Evolutionary conservation across 805 yeast species (phyloP).

Genomic region (Jamesozyma piceae): DNA sequence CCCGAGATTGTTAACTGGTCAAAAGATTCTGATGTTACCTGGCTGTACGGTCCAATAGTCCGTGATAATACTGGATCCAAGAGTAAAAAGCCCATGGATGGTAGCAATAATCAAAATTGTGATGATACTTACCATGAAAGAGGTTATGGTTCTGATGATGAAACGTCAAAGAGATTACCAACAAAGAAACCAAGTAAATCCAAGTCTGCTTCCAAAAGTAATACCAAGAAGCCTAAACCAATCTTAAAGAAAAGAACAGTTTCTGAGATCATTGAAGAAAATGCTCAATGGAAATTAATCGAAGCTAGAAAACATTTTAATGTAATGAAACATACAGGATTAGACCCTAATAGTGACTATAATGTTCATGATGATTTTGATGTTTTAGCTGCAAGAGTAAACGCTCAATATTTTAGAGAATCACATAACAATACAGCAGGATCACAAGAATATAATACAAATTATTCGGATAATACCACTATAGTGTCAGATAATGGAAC

Average conservation of each 20-base stretch:
- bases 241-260: slow-evolving; percentile 81
- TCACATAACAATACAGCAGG: not conserved
- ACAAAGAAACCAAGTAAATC: slow-evolving; percentile 3
- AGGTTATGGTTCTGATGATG: slow-evolving; percentile 35
- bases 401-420: slow-evolving; percentile 26
- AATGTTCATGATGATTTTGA: slow-evolving; percentile 28
- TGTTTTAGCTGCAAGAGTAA: slow-evolving; percentile 29
- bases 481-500: not conserved
- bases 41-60: slow-evolving; percentile 86
- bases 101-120: not conserved
- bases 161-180: slow-evolving; percentile 27
- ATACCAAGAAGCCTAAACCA: slow-evolving; percentile 48
- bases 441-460: not conserved
- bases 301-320: slow-evolving; percentile 57
- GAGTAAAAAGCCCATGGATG: slow-evolving; percentile 1
- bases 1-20: slow-evolving; percentile 94
- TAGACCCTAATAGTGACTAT: slow-evolving; percentile 19
- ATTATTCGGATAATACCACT: not conserved
- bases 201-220: slow-evolving; percentile 5
- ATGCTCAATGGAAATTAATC: slow-evolving; percentile 30
- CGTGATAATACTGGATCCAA: slow-evolving; percentile 10
- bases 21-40: slow-evolving; percentile 92
- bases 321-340: slow-evolving; percentile 19
- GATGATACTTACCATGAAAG: slow-evolving; percentile 6
- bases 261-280: slow-evolving; percentile 53